Percentiles rank a stretch among this genome's conserved stretches.
phyloP scores from a whole-genome alignment of 2,329 filamentous ascomycete species.

The Fusarium sublunatum region DNA sequence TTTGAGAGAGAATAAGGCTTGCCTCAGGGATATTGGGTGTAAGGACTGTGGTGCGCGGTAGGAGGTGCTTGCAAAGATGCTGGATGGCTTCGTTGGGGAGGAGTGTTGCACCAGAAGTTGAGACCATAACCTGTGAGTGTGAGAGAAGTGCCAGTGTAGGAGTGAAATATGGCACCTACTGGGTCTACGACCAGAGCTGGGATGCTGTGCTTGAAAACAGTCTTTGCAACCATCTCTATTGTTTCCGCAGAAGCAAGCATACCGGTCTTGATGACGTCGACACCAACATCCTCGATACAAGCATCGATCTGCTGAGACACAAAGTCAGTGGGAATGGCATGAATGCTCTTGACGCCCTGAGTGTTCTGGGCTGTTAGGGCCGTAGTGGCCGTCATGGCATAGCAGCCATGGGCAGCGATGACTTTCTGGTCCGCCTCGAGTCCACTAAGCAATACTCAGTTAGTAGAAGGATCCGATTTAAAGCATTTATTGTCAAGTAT shows the following conservation, averaged over 20 bases:
- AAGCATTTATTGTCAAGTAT: neutral
- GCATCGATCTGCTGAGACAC: constrained; percentile 87
- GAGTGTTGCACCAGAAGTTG: constrained; percentile 79
- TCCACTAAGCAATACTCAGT: constrained; percentile 66
- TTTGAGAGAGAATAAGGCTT: constrained; percentile 68
- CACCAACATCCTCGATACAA: constrained; percentile 83
- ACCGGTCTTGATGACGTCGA: constrained; percentile 90
- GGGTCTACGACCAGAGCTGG: constrained; percentile 53
- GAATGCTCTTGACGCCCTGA: constrained; percentile 81
- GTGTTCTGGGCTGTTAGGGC: constrained; percentile 98
- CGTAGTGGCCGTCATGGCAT: constrained; percentile 95
- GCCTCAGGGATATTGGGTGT: constrained; percentile 86
- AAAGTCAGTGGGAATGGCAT: constrained; percentile 81
- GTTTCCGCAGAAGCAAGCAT: constrained; percentile 55
- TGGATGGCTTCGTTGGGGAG: constrained; percentile 73
- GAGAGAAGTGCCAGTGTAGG: neutral
- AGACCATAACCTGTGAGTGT: constrained; percentile 84
- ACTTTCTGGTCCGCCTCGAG: constrained; percentile 97
- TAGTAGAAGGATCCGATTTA: neutral
- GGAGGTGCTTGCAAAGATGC: constrained; percentile 67
- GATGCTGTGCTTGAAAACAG: constrained; percentile 49
- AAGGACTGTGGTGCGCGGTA: constrained; percentile 74
- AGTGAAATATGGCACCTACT: constrained; percentile 40
- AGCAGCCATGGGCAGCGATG: constrained; percentile 89
- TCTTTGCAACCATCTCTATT: constrained; percentile 51